A percentile compares a stretch with the other conserved stretches of the same genome.
Evolutionary conservation across 1,139 yeast genomes (phyloP).

Genomic region (Suhomyces terraborum): DNA sequence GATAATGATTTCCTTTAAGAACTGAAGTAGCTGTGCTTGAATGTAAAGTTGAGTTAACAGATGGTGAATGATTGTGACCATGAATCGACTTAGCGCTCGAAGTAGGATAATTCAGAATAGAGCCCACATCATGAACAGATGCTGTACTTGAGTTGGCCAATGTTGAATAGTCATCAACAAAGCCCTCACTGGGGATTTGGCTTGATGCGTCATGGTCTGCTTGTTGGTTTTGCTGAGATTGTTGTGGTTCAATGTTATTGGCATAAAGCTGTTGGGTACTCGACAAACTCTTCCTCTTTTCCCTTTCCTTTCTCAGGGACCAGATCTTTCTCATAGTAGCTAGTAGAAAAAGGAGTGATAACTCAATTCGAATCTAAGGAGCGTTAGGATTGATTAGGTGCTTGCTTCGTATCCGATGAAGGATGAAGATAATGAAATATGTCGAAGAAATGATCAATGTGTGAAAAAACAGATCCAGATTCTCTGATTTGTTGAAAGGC

Average conservation of each 20-base stretch:
- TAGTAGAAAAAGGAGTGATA: background rate
- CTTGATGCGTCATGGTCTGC: constrained; percentile 11
- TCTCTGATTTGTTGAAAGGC: background rate
- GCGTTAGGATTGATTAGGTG: background rate
- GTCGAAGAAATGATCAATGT: background rate
- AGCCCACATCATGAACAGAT: constrained; percentile 12
- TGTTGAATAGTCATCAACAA: constrained; percentile 18
- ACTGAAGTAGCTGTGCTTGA: constrained; percentile 8
- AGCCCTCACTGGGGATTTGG: constrained; percentile 14
- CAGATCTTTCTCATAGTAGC: constrained; percentile 33
- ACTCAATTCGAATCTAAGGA: background rate
- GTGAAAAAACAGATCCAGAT: background rate
- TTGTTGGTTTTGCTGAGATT: constrained; percentile 1
- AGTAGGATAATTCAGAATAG: constrained; percentile 9
- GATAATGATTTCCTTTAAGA: constrained; percentile 1
- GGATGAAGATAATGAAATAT: background rate
- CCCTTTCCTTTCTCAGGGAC: constrained; percentile 34
- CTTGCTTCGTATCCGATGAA: background rate
- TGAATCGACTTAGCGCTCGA: constrained; percentile 4
- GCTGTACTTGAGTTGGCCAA: constrained; percentile 15
- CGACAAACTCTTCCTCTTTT: constrained; percentile 29
- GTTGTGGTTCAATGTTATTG: constrained; percentile 2
- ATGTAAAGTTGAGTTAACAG: constrained; percentile 13
- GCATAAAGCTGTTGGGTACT: constrained; percentile 14
- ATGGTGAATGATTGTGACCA: constrained; percentile 12